Evolutionary conservation across 192 early-diverging fungal species (phyloP).

Genomic region (Spizellomyces punctatus): DNA sequence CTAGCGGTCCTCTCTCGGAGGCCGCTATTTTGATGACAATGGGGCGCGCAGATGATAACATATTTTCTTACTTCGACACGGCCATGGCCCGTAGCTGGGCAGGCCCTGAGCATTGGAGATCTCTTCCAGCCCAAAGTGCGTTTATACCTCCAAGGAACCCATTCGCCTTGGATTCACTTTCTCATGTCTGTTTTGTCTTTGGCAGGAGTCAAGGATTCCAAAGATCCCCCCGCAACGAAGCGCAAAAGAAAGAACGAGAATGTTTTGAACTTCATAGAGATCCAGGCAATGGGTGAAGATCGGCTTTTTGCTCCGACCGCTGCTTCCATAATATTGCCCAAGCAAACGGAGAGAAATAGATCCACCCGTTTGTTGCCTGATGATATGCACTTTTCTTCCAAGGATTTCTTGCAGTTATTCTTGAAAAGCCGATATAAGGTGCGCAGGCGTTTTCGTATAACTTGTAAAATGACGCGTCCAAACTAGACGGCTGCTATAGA

Average conservation of each 20-base stretch:
- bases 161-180: not conserved
- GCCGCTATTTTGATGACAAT: conserved; percentile 7
- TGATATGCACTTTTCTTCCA: conserved; percentile 75
- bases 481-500: not conserved
- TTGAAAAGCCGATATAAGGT: conserved; percentile 47
- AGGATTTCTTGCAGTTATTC: conserved; percentile 64
- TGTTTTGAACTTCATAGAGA: not conserved
- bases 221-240: not conserved
- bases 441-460: not conserved
- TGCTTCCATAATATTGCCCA: conserved; percentile 58
- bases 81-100: conserved; percentile 85
- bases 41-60: conserved; percentile 50
- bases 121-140: conserved; percentile 17
- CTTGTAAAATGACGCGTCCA: too few species aligned
- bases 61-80: conserved; percentile 88
- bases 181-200: not conserved
- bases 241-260: not conserved
- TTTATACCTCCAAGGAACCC: not conserved
- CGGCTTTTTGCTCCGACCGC: conserved; percentile 72
- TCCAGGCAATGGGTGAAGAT: not conserved
- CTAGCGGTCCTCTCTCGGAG: conserved; percentile 8
- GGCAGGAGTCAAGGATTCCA: conserved; percentile 1
- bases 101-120: conserved; percentile 90
- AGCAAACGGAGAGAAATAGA: conserved; percentile 49
- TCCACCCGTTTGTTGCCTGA: conserved; percentile 76